Evolutionary conservation across 768 basidiomycete species (phyloP).

Genomic region (Lyophyllum atratum): DNA sequence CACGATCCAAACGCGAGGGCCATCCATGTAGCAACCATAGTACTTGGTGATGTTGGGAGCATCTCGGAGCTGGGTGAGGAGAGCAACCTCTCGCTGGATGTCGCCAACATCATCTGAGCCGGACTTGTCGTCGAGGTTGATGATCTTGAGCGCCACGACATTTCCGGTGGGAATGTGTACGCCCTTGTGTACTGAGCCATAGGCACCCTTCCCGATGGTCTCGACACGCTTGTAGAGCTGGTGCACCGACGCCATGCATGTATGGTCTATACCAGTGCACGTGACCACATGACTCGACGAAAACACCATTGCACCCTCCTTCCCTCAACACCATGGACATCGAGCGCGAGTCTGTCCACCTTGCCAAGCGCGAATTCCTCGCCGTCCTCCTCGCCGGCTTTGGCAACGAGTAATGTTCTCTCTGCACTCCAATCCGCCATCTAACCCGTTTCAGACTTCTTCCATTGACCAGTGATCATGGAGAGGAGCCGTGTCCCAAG

Average conservation of each 20-base stretch:
- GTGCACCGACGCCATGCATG: constrained; percentile 53
- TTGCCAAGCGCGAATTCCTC: constrained; percentile 75
- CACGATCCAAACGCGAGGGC: constrained; percentile 96
- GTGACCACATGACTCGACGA: constrained; percentile 10
- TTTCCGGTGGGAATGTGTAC: constrained; percentile 82
- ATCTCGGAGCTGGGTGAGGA: constrained; percentile 87
- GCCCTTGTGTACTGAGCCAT: constrained; percentile 94
- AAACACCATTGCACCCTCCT: too few species aligned
- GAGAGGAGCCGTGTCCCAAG: constrained; percentile 84
- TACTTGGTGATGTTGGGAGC: constrained; percentile 93
- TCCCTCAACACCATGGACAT: constrained; percentile 60
- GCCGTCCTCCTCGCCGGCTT: constrained; percentile 90
- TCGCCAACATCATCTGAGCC: constrained; percentile 92
- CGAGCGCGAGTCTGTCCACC: constrained; percentile 51
- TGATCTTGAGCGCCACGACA: constrained; percentile 96
- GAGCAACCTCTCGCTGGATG: constrained; percentile 94
- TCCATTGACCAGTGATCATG: constrained; percentile 76
- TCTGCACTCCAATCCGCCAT: constrained; percentile 8
- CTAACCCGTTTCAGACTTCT: constrained; percentile 50
- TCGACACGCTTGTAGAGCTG: constrained; percentile 85
- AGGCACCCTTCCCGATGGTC: constrained; percentile 93
- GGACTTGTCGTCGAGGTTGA: constrained; percentile 88
- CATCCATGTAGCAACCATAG: constrained; percentile 95
- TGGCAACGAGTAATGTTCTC: constrained; percentile 70
- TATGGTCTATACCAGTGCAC: constrained; percentile 1